Evolutionary conservation across 352 stramenopile genomes (phyloP).

Genomic region (Phytopythium boreale): DNA sequence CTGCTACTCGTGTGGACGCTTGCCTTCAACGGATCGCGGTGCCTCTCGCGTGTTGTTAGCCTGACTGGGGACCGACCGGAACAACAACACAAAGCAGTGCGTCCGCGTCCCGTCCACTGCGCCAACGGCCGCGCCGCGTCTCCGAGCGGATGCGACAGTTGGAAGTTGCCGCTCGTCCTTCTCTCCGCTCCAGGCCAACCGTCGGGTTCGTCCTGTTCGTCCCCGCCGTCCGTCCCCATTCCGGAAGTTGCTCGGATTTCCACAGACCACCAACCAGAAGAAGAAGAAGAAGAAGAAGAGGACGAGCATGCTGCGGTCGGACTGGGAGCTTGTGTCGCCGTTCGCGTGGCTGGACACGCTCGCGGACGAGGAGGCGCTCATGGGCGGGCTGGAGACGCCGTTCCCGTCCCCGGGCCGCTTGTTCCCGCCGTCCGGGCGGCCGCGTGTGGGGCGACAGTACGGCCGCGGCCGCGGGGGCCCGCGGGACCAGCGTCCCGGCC

Average conservation of each 20-base stretch:
- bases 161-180: not conserved
- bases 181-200: not conserved
- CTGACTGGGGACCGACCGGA: not conserved
- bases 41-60: not conserved
- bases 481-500: not conserved
- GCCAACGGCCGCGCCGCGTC: not conserved
- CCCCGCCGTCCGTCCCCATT: not conserved
- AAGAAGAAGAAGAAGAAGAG: not conserved
- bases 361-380: conserved; percentile 46
- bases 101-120: not conserved
- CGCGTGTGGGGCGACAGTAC: not conserved
- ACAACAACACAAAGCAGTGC: not conserved
- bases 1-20: too few relatives aligned
- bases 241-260: not conserved
- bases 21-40: too few relatives aligned
- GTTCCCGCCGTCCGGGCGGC: not conserved
- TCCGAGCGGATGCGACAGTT: not conserved
- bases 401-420: conserved; percentile 20
- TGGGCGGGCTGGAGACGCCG: conserved; percentile 19
- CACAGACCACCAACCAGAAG: conserved; percentile 2
- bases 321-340: conserved; percentile 54
- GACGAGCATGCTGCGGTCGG: conserved; percentile 39
- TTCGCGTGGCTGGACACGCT: conserved; percentile 45
- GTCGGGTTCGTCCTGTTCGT: not conserved
- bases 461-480: not conserved